Conservation (phyloP, 768 basidiomycete genomes). For the Mrakia gelida region DNA sequence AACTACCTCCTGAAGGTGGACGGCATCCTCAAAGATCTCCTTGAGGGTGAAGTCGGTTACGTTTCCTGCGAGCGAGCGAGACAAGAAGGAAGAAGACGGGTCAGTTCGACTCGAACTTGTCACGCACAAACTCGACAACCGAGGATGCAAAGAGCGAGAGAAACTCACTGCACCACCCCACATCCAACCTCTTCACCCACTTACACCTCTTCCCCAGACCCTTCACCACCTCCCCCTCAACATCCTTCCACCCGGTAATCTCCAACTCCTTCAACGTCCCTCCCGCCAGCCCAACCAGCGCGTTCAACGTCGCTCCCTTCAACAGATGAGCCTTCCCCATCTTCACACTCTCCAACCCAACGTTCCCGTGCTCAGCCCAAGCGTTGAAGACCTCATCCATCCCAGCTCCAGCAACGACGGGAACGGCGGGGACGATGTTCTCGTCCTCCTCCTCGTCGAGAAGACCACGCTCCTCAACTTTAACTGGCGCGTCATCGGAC, state of each 20-base stretch:
- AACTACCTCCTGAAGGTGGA: not conserved
- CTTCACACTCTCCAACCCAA: constrained; percentile 36
- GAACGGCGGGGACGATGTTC: not conserved
- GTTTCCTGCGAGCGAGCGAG: constrained; percentile 13
- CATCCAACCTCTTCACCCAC: constrained; percentile 60
- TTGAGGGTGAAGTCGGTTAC: constrained; percentile 79
- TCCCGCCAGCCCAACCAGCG: constrained; percentile 67
- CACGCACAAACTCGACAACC: not conserved
- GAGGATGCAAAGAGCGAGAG: not conserved
- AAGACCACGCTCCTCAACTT: not conserved
- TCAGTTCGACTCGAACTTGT: no score
- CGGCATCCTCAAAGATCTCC: constrained; percentile 49
- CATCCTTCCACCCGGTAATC: constrained; percentile 73
- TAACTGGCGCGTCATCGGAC: no score
- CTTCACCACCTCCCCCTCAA: constrained; percentile 52
- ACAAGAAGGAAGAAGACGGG: not conserved
- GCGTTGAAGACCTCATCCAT: constrained; percentile 63
- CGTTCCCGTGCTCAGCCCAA: constrained; percentile 47
- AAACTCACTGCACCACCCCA: constrained; percentile 72
- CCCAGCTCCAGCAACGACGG: not conserved
- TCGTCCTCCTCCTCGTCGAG: not conserved
- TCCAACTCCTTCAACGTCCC: constrained; percentile 56
- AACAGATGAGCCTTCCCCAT: constrained; percentile 5
- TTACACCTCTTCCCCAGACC: constrained; percentile 42
- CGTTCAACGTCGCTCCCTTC: constrained; percentile 51